phyloP scores from a whole-genome alignment of 2,329 filamentous ascomycete species.

The Gremmenia infestans region DNA sequence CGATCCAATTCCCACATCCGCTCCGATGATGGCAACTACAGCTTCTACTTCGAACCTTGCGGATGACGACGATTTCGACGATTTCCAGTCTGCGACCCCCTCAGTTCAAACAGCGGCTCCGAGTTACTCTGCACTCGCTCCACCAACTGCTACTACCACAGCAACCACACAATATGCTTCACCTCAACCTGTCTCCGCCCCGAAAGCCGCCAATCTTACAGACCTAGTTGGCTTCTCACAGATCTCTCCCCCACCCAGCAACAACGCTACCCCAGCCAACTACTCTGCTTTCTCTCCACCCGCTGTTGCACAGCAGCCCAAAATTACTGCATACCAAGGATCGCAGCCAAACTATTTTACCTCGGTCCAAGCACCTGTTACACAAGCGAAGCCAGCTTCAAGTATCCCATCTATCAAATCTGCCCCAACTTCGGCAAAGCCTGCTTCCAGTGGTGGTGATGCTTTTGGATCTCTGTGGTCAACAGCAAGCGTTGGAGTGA shows the following conservation, averaged over 20 bases:
- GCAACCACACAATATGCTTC: constrained; percentile 68
- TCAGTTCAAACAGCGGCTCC: constrained; percentile 41
- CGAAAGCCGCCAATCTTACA: constrained; percentile 73
- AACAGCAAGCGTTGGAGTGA: constrained; percentile 62
- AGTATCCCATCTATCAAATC: constrained; percentile 40
- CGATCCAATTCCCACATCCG: constrained; percentile 54
- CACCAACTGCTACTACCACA: constrained; percentile 46
- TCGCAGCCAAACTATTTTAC: constrained; percentile 92
- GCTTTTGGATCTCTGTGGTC: constrained; percentile 86
- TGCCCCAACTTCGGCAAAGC: constrained; percentile 44
- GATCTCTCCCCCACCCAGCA: constrained; percentile 66
- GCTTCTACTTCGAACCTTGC: constrained; percentile 42
- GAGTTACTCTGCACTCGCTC: constrained; percentile 34
- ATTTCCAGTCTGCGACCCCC: constrained; percentile 85
- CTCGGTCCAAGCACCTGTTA: constrained; percentile 55
- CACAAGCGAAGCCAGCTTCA: constrained; percentile 30
- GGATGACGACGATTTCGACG: constrained; percentile 92
- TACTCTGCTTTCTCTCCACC: constrained; percentile 59
- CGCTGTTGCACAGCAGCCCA: constrained; percentile 37
- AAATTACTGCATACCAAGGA: constrained; percentile 63
- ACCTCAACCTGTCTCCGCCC: constrained; percentile 79
- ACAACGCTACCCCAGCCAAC: constrained; percentile 50
- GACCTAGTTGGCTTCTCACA: constrained; percentile 77
- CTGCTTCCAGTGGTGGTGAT: constrained; percentile 65
- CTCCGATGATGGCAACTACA: constrained; percentile 38